Evolutionary conservation across 192 early-diverging fungal species (phyloP).

Genomic region (Coemansia interrupta): DNA sequence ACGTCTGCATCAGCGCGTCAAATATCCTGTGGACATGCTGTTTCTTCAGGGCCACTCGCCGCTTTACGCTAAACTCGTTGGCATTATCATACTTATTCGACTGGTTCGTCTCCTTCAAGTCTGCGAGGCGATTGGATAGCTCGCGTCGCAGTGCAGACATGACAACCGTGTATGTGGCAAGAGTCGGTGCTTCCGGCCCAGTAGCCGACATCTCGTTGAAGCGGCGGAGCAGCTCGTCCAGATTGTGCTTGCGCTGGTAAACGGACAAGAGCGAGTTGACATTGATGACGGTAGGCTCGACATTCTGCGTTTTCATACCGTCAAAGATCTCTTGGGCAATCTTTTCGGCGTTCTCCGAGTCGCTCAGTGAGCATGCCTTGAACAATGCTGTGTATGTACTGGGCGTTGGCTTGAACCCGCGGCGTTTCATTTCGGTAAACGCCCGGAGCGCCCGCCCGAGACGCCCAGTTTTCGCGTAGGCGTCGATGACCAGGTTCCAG

Average conservation of each 20-base stretch:
- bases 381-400: slow-evolving; percentile 44
- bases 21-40: slow-evolving; percentile 25
- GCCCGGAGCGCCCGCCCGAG: slow-evolving; percentile 38
- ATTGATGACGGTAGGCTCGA: slow-evolving; percentile 32
- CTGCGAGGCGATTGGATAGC: slow-evolving; percentile 12
- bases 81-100: neutral
- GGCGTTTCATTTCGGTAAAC: slow-evolving; percentile 43
- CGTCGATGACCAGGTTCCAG: slow-evolving; percentile 51
- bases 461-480: slow-evolving; percentile 37
- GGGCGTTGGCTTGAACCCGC: slow-evolving; percentile 39
- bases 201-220: slow-evolving; percentile 27
- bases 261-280: slow-evolving; percentile 36
- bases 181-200: slow-evolving; percentile 29
- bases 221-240: slow-evolving; percentile 12
- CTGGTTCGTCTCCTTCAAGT: slow-evolving; percentile 8
- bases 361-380: slow-evolving; percentile 33
- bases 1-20: slow-evolving; percentile 19
- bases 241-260: slow-evolving; percentile 38
- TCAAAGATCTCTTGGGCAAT: slow-evolving; percentile 31
- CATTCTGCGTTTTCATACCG: slow-evolving; percentile 10
- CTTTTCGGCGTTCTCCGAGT: slow-evolving; percentile 23
- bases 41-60: slow-evolving; percentile 14
- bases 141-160: slow-evolving; percentile 36
- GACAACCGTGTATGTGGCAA: slow-evolving; percentile 44
- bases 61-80: neutral